Percentiles rank a stretch among this genome's conserved stretches.
These are phyloP conservation scores for Hippophae gyantsensis DNA, from an alignment of 306 rosid genomes.

Conservation along the genomic window DNA sequence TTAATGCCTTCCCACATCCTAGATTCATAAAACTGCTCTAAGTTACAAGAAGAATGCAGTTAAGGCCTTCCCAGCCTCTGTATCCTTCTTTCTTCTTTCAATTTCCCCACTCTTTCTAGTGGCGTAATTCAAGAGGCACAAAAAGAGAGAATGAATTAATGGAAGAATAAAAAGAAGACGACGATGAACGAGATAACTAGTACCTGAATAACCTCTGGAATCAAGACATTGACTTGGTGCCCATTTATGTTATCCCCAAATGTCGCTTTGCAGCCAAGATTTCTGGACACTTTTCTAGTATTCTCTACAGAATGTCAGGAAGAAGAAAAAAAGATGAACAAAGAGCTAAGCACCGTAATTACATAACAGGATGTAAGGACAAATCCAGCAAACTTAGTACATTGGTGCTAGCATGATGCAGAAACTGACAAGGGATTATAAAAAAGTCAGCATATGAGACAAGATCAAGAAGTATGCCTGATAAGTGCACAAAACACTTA, in stretches of 20 bases:
- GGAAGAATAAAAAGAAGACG: neutral
- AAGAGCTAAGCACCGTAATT: neutral
- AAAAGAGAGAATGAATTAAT: too few relatives aligned
- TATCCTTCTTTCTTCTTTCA: too few relatives aligned
- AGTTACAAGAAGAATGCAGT: too few relatives aligned
- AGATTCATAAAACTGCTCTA: too few relatives aligned
- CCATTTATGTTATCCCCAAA: slow-evolving; percentile 28
- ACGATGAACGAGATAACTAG: neutral
- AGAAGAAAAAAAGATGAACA: slow-evolving; percentile 10
- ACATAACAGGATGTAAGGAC: slow-evolving; percentile 1
- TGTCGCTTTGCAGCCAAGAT: slow-evolving; percentile 70
- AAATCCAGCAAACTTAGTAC: neutral
- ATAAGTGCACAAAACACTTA: too few relatives aligned
- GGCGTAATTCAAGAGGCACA: too few relatives aligned
- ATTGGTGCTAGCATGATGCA: neutral
- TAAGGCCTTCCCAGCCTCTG: too few relatives aligned
- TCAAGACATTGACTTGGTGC: slow-evolving; percentile 67
- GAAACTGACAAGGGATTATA: neutral
- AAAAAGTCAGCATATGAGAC: neutral
- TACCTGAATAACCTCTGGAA: slow-evolving; percentile 96
- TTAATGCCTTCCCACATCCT: too few relatives aligned
- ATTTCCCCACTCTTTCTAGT: too few relatives aligned
- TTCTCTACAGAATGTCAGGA: slow-evolving; percentile 47
- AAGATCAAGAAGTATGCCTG: neutral
- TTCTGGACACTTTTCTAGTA: slow-evolving; percentile 76